These are phyloP conservation scores for Adansonia digitata DNA, from an alignment of 345 rosid genomes.

Conservation along the genomic window DNA sequence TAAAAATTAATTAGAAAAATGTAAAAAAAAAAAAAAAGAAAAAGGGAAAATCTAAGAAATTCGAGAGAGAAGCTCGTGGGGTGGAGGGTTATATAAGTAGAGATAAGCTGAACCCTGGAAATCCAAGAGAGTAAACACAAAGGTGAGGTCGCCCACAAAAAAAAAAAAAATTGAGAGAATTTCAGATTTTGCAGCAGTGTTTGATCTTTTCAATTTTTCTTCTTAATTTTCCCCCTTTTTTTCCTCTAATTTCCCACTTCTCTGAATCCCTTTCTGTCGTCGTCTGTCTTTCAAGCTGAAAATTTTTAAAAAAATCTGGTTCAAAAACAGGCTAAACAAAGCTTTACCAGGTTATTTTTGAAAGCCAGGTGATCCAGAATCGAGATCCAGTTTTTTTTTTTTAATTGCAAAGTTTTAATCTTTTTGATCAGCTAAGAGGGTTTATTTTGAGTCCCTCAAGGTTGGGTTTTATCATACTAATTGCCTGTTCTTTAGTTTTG, in stretches of 20 bases:
- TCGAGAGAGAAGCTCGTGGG: background rate
- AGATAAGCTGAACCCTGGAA: slow-evolving; percentile 14
- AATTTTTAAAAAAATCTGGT: background rate
- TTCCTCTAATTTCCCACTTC: slow-evolving; percentile 22
- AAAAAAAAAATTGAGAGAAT: background rate
- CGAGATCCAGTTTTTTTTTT: slow-evolving; percentile 28
- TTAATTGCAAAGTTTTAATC: slow-evolving; percentile 12
- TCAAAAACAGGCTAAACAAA: slow-evolving; percentile 2
- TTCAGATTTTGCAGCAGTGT: slow-evolving; percentile 1
- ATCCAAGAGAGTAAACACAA: slow-evolving; percentile 32
- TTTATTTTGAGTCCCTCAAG: slow-evolving; percentile 41
- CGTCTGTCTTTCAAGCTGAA: slow-evolving; percentile 33
- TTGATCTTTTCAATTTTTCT: slow-evolving; percentile 8
- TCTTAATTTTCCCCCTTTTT: background rate
- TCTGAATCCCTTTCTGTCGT: slow-evolving; percentile 41
- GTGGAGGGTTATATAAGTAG: slow-evolving; percentile 37
- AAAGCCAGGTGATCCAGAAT: slow-evolving; percentile 44
- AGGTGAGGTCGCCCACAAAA: slow-evolving; percentile 20
- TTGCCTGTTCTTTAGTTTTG: slow-evolving; percentile 30
- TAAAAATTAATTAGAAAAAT: background rate
- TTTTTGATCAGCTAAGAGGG: slow-evolving; percentile 33
- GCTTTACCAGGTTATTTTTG: slow-evolving; percentile 9
- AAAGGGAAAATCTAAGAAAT: background rate
- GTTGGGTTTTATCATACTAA: slow-evolving; percentile 13
- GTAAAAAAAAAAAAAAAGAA: background rate